Base-by-base conservation (phyloP, 192 early-diverging fungal genomes). In the Coemansia sp. region DNA sequence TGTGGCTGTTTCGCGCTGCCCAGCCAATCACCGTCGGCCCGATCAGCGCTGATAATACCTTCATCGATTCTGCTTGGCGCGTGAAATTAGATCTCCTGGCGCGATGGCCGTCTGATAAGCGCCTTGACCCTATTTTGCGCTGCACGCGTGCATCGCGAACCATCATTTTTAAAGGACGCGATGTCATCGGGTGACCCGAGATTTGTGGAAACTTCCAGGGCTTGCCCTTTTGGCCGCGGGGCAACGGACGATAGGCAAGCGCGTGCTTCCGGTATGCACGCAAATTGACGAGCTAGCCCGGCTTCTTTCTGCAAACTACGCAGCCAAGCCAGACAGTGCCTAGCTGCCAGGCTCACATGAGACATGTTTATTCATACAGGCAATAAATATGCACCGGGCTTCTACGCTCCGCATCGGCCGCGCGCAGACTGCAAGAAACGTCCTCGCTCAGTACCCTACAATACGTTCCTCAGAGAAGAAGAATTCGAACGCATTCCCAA, bases 21-120 rank as follows among this genome's bases (percentile, higher is more conserved):
- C 27, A 28, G 47, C 47, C 47, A 49, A 49, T 34, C 47, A 49
- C 29, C 15, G 47, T 30, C n/a, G 11, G 1, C 29, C 47, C 22
- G 47, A 49, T 49, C 26, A 20, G 31, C 31, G 19, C 47, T 34
- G 47, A 49, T 49, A 49, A 31, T 34, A 34, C 10, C 3, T n/a
- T 4, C 45, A 47, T 47, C 45, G 45, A 47, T 47, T 30, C 7
- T 2, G 17, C n/a, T 20, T 12, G 6, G 44, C 44, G 28, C 28
- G 19, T 32, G 47, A 49, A 29, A 47, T 47, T 47, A 30, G 45
- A 47, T 47, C 45, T 47, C 45, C 26, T 39, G n/a, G n/a, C n/a
- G n/a, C n/a, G 14, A 14, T 7, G 17, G 28, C 14, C 19, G 45
- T 26, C 15, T 47, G 45, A 28, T 47, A 28, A 47, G 43, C 43